Base-by-base conservation (phyloP, 352 stramenopile genomes). In the Albugo laibachii region DNA sequence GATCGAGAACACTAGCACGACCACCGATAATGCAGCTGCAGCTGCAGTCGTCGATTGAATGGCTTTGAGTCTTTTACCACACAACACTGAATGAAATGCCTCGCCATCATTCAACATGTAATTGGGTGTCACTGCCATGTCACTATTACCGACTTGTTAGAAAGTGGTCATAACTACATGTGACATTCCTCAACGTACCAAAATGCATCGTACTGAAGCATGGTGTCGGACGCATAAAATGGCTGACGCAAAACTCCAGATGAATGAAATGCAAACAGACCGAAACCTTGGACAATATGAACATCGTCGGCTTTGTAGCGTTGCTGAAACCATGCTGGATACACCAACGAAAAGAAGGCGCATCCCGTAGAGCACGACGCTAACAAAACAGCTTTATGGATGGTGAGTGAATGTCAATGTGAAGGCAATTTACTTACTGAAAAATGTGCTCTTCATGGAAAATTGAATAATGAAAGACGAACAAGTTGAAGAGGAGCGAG, bases 271-370 rank as follows among this genome's bases (percentile, higher is more conserved):
- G 69, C 65, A 53, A 85, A 88, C 39, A 88, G 61, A 0, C 75
- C 75, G 48, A 77, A 88, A 21, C 75, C 69, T 58, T 88, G 75
- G 56, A 76, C 84, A 19, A 88, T 62, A 49, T 83, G 49, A 14
- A 66, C 69, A 13, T 69, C 69, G 40, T 81, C 62, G 40, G 66
- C 70, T 41, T 72, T 65, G 56, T 83, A 88, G 54, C 83, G 72
- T 56, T 88, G 75, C 55, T 83, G 70, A 65, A 88, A 88, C 75
- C 75, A 88, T 24, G 75, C 75, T 6, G 75, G 75, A 53, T 88
- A 88, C 12, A 65, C 70, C 56, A 83, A 70, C 36, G 72, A 66
- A 58, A 83, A 88, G 59, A 84, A 84, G 39, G 72, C 66, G 15
- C 66, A 81, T 41, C 69, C 73, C 45, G 75, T 68, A 27, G 72